A percentile compares a stretch with the other conserved stretches of the same genome.
These are phyloP conservation scores for Heimioporus sp. DNA, from an alignment of 768 basidiomycete species.

Conservation along the genomic window DNA sequence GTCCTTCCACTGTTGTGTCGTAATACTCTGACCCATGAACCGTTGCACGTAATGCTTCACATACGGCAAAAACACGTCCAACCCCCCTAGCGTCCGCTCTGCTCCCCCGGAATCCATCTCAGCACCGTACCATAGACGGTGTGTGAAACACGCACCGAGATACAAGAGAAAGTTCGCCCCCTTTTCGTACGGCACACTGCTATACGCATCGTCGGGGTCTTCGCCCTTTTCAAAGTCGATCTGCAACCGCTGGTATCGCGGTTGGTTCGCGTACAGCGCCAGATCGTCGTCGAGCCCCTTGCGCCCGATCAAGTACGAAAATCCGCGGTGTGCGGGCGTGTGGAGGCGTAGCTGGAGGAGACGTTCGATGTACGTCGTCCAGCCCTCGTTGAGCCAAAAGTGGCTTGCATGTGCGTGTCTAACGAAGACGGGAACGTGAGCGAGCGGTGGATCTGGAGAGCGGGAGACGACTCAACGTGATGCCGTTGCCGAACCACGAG, in stretches of 20 bases:
- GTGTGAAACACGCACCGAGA: constrained; percentile 51
- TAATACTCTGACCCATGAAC: constrained; percentile 81
- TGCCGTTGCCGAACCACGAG: constrained; percentile 90
- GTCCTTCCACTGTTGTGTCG: constrained; percentile 78
- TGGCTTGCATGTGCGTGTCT: constrained; percentile 70
- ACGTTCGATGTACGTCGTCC: constrained; percentile 93
- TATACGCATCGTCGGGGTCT: constrained; percentile 79
- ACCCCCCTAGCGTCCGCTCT: constrained; percentile 15
- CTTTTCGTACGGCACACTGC: constrained; percentile 79
- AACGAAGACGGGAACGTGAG: neutral
- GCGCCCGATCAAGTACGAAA: constrained; percentile 75
- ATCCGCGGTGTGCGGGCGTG: constrained; percentile 73
- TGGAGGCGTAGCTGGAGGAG: constrained; percentile 68
- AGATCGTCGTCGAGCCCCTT: constrained; percentile 72
- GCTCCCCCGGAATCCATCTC: neutral
- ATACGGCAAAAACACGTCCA: constrained; percentile 80
- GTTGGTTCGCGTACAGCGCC: constrained; percentile 51
- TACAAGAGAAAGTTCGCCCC: constrained; percentile 85
- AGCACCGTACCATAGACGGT: neutral
- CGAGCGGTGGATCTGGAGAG: neutral
- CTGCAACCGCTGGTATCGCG: constrained; percentile 74
- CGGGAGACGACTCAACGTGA: constrained; percentile 48
- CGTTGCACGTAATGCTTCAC: constrained; percentile 78
- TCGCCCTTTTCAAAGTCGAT: constrained; percentile 72
- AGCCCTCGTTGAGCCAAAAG: constrained; percentile 92